A percentile compares a stretch with the other conserved stretches of the same genome.
phyloP scores from a whole-genome alignment of 2,329 filamentous ascomycete genomes.

The Cyphellophora europaea region DNA sequence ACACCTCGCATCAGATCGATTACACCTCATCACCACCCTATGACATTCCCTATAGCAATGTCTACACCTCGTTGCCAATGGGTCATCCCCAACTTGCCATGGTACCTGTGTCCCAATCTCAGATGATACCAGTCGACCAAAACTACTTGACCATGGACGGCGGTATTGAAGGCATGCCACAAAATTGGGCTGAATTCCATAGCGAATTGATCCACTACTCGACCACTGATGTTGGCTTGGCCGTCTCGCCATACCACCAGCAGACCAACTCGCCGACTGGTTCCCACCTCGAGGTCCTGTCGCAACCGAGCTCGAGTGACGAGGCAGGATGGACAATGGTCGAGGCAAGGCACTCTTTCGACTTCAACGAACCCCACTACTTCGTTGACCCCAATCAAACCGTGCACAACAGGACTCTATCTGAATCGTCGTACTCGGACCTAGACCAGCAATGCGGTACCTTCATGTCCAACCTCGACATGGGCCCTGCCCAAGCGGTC shows the following conservation, averaged over 20 bases:
- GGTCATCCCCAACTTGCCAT: conserved; percentile 41
- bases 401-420: conserved; percentile 76
- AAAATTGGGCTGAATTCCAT: conserved; percentile 72
- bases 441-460: conserved; percentile 51
- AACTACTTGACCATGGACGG: conserved; percentile 47
- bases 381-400: conserved; percentile 92
- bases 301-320: conserved; percentile 66
- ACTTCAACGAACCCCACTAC: conserved; percentile 54
- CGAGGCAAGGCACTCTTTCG: conserved; percentile 64
- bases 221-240: conserved; percentile 36
- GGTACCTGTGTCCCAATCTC: conserved; percentile 51
- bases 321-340: conserved; percentile 83
- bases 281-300: conserved; percentile 77
- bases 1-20: conserved; percentile 21
- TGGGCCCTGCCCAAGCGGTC: conserved; percentile 64
- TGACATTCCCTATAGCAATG: conserved; percentile 50
- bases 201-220: conserved; percentile 53
- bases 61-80: conserved; percentile 40
- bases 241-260: conserved; percentile 32
- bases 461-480: conserved; percentile 72
- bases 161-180: conserved; percentile 55
- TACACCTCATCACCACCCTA: conserved; percentile 28
- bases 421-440: conserved; percentile 73
- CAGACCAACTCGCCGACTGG: conserved; percentile 61
- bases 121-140: conserved; percentile 55